Conservation (phyloP, 106 monocot genomes). For the Dactylorhiza incarnata region DNA sequence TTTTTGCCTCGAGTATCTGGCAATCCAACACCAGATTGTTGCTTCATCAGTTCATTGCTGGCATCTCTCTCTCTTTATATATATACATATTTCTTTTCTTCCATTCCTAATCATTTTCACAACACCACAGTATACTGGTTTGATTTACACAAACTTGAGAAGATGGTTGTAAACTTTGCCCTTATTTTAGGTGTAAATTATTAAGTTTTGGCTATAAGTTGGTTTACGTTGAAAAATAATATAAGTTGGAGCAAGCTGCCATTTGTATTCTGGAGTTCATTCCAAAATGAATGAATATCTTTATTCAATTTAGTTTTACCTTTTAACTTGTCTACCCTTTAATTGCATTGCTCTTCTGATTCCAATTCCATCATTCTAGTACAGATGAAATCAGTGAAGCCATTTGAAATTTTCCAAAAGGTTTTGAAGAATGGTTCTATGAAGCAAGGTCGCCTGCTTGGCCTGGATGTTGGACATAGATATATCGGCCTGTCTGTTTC, state of each 20-base stretch:
- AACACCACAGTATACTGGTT: too few species aligned
- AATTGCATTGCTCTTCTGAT: neutral
- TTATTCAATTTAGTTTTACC: neutral
- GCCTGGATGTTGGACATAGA: slow-evolving; percentile 84
- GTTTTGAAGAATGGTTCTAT: slow-evolving; percentile 20
- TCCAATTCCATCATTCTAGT: neutral
- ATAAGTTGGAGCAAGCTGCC: neutral
- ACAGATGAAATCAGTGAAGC: slow-evolving; percentile 71
- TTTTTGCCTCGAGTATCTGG: too few species aligned
- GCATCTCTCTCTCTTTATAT: too few species aligned
- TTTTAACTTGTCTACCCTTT: neutral
- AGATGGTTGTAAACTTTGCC: neutral
- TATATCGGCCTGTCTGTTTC: slow-evolving; percentile 88
- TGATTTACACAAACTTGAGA: too few species aligned
- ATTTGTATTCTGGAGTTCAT: neutral
- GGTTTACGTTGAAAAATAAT: neutral
- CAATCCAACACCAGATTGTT: too few species aligned
- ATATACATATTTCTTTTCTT: too few species aligned
- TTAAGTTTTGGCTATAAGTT: neutral
- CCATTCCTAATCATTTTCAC: too few species aligned
- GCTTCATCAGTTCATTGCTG: too few species aligned
- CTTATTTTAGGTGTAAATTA: neutral
- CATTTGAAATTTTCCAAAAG: slow-evolving; percentile 52
- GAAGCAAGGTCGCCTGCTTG: slow-evolving; percentile 51
- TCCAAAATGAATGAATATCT: neutral